Percentiles rank a stretch among this genome's conserved stretches.
phyloP scores from a whole-genome alignment of 192 early-diverging fungal genomes.

The Mortierella claussenii region DNA sequence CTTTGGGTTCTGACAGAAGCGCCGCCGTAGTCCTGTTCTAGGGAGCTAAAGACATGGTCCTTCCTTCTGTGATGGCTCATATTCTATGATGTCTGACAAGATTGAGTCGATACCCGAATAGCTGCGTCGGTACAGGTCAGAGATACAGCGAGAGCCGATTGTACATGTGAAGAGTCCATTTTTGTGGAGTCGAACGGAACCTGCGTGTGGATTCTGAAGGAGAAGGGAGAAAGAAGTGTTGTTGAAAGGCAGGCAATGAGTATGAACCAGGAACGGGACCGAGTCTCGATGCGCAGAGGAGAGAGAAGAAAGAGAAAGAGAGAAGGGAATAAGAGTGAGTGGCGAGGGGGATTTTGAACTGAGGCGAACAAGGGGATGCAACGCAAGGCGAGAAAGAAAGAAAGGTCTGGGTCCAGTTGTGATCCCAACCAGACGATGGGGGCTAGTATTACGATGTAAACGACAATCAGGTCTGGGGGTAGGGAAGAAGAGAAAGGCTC shows the following conservation, averaged over 20 bases:
- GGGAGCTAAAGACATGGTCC: neutral
- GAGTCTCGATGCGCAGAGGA: too few relatives aligned
- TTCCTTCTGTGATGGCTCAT: neutral
- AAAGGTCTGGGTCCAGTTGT: neutral
- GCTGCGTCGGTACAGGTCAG: slow-evolving; percentile 21
- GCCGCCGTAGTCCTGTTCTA: too few relatives aligned
- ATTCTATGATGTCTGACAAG: slow-evolving; percentile 12
- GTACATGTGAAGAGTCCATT: slow-evolving; percentile 8
- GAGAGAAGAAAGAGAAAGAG: slow-evolving; percentile 3
- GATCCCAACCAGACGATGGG: neutral
- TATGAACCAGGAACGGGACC: neutral
- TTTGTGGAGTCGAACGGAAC: neutral
- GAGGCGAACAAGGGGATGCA: neutral
- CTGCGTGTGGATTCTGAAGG: neutral
- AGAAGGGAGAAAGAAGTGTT: neutral
- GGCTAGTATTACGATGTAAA: neutral
- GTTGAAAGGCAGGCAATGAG: neutral
- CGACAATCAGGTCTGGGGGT: neutral
- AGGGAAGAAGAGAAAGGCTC: neutral
- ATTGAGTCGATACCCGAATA: slow-evolving; percentile 22
- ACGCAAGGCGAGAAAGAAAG: neutral
- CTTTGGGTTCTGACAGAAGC: neutral
- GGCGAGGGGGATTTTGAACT: neutral
- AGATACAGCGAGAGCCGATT: slow-evolving; percentile 16
- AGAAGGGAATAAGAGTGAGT: neutral